phyloP scores from a whole-genome alignment of 2,329 filamentous ascomycete genomes.

The Colletotrichum sp. region DNA sequence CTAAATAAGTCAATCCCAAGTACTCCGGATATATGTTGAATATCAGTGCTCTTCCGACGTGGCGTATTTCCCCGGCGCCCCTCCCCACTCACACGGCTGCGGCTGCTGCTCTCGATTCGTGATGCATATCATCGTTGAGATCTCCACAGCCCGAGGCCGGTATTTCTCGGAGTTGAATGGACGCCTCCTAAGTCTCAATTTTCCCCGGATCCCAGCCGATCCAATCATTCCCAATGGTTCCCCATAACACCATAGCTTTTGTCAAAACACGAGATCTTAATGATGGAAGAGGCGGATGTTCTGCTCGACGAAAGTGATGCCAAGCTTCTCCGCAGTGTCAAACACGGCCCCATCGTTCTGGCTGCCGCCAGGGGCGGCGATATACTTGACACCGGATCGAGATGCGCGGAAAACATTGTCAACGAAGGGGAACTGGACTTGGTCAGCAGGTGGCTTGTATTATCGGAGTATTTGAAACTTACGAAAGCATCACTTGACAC shows the following conservation, averaged over 20 bases:
- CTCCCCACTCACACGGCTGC: not conserved
- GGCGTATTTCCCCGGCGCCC: not conserved
- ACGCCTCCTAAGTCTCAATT: not conserved
- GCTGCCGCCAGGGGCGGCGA: conserved; percentile 89
- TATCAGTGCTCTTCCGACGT: not conserved
- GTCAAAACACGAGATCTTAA: conserved; percentile 47
- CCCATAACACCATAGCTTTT: conserved; percentile 9
- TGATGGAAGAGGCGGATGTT: conserved; percentile 94
- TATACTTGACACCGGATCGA: conserved; percentile 91
- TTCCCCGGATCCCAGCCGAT: not conserved
- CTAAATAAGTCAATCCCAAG: not conserved
- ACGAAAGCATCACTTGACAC: conserved; percentile 96
- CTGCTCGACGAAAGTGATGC: conserved; percentile 96
- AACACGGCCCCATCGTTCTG: conserved; percentile 85
- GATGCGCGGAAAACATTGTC: conserved; percentile 95
- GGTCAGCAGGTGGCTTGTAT: conserved; percentile 27
- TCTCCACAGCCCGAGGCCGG: not conserved
- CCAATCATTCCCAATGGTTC: conserved; percentile 3
- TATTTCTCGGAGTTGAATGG: not conserved
- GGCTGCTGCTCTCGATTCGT: not conserved
- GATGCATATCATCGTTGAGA: not conserved
- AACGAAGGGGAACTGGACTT: conserved; percentile 86
- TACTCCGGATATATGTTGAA: conserved; percentile 22
- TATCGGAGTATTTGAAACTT: conserved; percentile 45
- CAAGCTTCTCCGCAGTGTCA: conserved; percentile 88